Percentiles rank a stretch among this genome's conserved stretches.
phyloP scores from a whole-genome alignment of 768 basidiomycete species.

The Coprinellus micaceus region DNA sequence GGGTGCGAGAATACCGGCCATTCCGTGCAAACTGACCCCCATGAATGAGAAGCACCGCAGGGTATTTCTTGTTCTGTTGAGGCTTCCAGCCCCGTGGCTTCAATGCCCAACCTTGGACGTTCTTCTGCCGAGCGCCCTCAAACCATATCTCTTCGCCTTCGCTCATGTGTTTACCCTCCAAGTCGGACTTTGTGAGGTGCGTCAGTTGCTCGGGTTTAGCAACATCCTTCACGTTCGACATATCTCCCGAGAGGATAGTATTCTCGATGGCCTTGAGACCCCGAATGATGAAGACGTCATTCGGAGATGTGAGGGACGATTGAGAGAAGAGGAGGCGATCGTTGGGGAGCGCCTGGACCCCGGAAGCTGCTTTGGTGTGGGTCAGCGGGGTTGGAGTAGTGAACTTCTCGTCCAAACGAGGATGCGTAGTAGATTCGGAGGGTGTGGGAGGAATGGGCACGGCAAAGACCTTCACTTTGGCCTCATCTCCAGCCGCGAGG shows the following conservation, averaged over 20 bases:
- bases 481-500: constrained; percentile 74
- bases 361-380: constrained; percentile 50
- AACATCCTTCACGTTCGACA: constrained; percentile 25
- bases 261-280: constrained; percentile 43
- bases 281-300: constrained; percentile 68
- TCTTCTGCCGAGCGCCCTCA: constrained; percentile 68
- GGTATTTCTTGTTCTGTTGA: constrained; percentile 71
- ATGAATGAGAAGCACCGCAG: constrained; percentile 76
- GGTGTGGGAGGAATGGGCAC: constrained; percentile 67
- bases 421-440: constrained; percentile 47
- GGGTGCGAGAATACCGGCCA: neutral
- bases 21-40: constrained; percentile 43
- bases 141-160: constrained; percentile 86
- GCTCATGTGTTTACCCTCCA: constrained; percentile 56
- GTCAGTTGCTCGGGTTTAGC: constrained; percentile 56
- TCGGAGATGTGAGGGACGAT: constrained; percentile 75
- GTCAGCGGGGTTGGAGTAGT: constrained; percentile 58
- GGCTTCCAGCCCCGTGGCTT: constrained; percentile 76
- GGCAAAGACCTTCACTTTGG: constrained; percentile 69
- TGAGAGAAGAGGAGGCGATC: constrained; percentile 68
- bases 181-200: constrained; percentile 50
- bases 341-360: constrained; percentile 55
- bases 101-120: constrained; percentile 82
- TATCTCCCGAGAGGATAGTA: constrained; percentile 31
- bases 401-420: constrained; percentile 44